phyloP scores from a whole-genome alignment of 208 protist genomes.

The Trypanosomatidae sp. region DNA sequence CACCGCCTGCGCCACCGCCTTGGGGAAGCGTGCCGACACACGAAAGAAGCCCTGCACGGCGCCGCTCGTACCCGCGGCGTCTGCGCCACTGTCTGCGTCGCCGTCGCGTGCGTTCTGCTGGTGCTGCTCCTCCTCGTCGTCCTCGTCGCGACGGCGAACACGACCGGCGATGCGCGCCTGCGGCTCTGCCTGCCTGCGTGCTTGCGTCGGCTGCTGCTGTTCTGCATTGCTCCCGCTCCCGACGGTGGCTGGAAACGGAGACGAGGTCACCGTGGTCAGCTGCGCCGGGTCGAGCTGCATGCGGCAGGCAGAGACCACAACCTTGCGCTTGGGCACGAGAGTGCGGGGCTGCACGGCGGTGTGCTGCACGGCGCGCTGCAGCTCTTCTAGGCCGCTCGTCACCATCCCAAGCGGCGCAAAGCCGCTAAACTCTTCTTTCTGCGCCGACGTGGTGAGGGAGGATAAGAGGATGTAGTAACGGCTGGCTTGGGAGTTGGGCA shows the following conservation, averaged over 20 bases:
- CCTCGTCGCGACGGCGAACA: conserved; percentile 56
- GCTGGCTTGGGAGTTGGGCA: conserved; percentile 67
- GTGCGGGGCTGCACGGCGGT: conserved; percentile 63
- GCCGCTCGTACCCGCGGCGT: not conserved
- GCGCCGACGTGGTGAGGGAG: conserved; percentile 24
- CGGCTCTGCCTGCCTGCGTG: too few species aligned
- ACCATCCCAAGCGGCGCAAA: conserved; percentile 67
- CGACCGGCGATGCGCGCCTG: conserved; percentile 45
- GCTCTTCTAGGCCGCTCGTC: conserved; percentile 44
- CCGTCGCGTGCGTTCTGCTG: not conserved
- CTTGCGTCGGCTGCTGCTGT: not conserved
- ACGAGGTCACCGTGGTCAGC: too few species aligned
- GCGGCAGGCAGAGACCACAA: conserved; percentile 42
- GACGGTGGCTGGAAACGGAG: too few species aligned
- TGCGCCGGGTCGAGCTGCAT: conserved; percentile 39
- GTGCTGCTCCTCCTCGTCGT: conserved; percentile 15
- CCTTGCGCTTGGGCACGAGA: conserved; percentile 45
- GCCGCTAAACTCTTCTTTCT: conserved; percentile 34
- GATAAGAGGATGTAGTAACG: conserved; percentile 75
- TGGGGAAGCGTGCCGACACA: conserved; percentile 36
- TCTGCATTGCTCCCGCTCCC: not conserved
- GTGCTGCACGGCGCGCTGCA: conserved; percentile 29
- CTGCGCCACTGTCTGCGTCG: not conserved
- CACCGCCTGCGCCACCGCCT: conserved; percentile 6
- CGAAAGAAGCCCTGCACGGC: conserved; percentile 58